Evolutionary conservation across 1,139 yeast species (phyloP), one percentile per base, ranked within the genome.

Genomic region (Kurtzmaniella quercitrusa): DNA sequence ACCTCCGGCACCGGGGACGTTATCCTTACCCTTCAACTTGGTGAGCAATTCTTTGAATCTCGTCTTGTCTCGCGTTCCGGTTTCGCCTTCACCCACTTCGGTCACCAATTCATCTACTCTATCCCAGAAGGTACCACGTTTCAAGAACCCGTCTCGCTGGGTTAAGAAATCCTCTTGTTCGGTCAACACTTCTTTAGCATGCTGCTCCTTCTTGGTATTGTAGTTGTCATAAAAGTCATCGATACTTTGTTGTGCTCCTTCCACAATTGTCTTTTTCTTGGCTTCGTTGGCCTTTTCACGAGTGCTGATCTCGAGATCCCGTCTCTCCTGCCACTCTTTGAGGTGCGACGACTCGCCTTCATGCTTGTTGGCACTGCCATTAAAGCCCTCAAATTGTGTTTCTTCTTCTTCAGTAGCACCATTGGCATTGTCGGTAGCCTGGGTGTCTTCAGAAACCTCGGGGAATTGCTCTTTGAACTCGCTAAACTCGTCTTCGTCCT

Each of bases 151-250:
- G 59, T 91, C 97, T 59, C 95, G 82, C 58, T 86, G 82, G 46
- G 76, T 81, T 48, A 88, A 63, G 57, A 84, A 91, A 46, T 76
- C 78, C 51, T 83, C 88, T 54, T 88, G 88, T 50, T 82, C 85
- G 45, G 76, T 70, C 59, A 71, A 71, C 7, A 88, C 84, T 47
- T 79, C 76, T 49, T 78, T 82, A 47, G 84, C 71, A 43, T 80
- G 79, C 50, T 78, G 78, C 44, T 88, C 95, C 66, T 83, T 87
- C 69, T 93, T 93, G 58, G 76, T 72, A 66, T 88, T 89, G 74
- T 94, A 94, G 59, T 84, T 85, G 54, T 89, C 96, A 65, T 94
- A 94, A 66, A 93, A 93, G 52, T 88, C 96, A 61, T 93, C 97
- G 56, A 91, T 82, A 42, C 93, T 83, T 59, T 82, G 80, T 56